phyloP scores from a whole-genome alignment of 805 yeast genomes.

The Wickerhamiella sergipiensis region DNA sequence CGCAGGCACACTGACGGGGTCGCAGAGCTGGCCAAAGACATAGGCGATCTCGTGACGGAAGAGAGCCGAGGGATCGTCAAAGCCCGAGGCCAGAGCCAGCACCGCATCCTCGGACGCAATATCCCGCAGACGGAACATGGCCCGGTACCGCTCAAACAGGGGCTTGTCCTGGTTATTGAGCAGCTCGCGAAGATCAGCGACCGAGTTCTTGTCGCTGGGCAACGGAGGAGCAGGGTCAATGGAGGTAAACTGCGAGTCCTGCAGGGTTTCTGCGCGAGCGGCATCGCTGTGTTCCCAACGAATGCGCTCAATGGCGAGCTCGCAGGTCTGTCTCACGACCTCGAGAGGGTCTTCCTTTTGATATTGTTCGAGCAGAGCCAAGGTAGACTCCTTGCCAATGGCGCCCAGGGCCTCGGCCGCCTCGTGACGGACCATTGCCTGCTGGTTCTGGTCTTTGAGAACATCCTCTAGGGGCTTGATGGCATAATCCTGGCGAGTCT shows the following conservation, averaged over 20 bases:
- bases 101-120: slow-evolving; percentile 89
- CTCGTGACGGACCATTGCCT: slow-evolving; percentile 96
- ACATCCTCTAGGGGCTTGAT: slow-evolving; percentile 65
- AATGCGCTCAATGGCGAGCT: slow-evolving; percentile 88
- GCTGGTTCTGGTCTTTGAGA: slow-evolving; percentile 43
- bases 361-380: slow-evolving; percentile 52
- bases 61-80: slow-evolving; percentile 78
- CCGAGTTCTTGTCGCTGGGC: slow-evolving; percentile 44
- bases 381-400: slow-evolving; percentile 63
- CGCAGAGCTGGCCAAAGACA: slow-evolving; percentile 93
- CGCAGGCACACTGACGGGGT: slow-evolving; percentile 83
- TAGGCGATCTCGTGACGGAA: slow-evolving; percentile 97
- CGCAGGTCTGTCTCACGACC: slow-evolving; percentile 95
- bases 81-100: slow-evolving; percentile 80
- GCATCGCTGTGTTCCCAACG: slow-evolving; percentile 73
- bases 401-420: slow-evolving; percentile 99
- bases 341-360: slow-evolving; percentile 59
- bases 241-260: slow-evolving; percentile 64
- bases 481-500: slow-evolving; percentile 71
- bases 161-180: slow-evolving; percentile 68
- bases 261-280: slow-evolving; percentile 54
- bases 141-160: slow-evolving; percentile 88
- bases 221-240: slow-evolving; percentile 98
- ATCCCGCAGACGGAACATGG: slow-evolving; percentile 95
- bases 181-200: slow-evolving; percentile 50